A percentile compares a stretch with the other conserved stretches of the same genome.
Evolutionary conservation across 2,329 filamentous ascomycete species (phyloP).

Genomic region (Graphiopsis chlorocephala): DNA sequence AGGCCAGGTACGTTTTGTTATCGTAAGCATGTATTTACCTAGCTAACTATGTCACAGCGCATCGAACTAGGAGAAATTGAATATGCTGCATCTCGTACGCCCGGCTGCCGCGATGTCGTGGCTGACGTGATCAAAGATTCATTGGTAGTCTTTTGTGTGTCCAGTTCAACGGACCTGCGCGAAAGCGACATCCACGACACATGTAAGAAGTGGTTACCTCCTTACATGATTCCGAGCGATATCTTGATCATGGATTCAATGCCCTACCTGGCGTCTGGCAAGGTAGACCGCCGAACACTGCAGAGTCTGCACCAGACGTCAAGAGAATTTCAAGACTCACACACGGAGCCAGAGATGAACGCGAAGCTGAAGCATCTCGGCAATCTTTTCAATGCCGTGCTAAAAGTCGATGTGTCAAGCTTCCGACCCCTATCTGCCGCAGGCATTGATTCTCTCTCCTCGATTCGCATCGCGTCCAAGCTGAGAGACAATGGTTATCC

Average conservation of each 20-base stretch:
- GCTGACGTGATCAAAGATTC: constrained; percentile 65
- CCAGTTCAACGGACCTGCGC: constrained; percentile 42
- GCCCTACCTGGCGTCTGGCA: constrained; percentile 77
- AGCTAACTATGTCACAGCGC: constrained; percentile 47
- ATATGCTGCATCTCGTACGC: constrained; percentile 61
- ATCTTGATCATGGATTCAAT: constrained; percentile 63
- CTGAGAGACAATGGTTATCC: constrained; percentile 58
- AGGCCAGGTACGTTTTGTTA: constrained; percentile 72
- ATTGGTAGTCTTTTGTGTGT: constrained; percentile 72
- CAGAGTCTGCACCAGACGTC: constrained; percentile 52
- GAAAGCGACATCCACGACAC: constrained; percentile 50
- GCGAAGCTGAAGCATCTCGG: constrained; percentile 18
- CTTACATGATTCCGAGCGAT: constrained; percentile 79
- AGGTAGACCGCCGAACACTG: constrained; percentile 69
- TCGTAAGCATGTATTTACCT: constrained; percentile 24
- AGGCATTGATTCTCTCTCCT: constrained; percentile 64
- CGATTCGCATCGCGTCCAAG: constrained; percentile 62
- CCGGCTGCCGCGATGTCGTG: constrained; percentile 62
- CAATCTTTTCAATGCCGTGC: constrained; percentile 22
- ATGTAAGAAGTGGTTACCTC: constrained; percentile 73
- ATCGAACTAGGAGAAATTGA: constrained; percentile 61
- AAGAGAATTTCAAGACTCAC: not conserved
- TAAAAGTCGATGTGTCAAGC: constrained; percentile 14
- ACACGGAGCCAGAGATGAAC: constrained; percentile 28
- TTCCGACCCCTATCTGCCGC: constrained; percentile 37